These are phyloP conservation scores for Boletus bicolor DNA, from an alignment of 768 basidiomycete genomes.

Conservation along the genomic window DNA sequence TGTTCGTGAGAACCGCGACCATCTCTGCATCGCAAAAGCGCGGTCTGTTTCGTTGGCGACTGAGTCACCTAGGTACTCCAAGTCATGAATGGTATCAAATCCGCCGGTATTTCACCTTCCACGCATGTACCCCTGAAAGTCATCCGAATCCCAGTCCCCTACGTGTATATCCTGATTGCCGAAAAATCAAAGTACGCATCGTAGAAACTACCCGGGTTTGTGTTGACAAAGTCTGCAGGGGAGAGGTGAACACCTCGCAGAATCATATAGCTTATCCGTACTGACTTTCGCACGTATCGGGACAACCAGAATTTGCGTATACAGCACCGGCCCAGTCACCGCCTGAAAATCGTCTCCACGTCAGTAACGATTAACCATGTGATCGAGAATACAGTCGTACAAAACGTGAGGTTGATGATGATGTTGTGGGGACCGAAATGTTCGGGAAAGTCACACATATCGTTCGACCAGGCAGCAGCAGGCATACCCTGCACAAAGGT, in stretches of 20 bases:
- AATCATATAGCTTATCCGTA: slow-evolving; percentile 8
- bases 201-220: slow-evolving; percentile 59
- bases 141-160: slow-evolving; percentile 3
- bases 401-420: slow-evolving; percentile 53
- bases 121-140: neutral
- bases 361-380: neutral
- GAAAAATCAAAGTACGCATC: slow-evolving; percentile 73
- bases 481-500: slow-evolving; percentile 28
- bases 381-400: slow-evolving; percentile 35
- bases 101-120: slow-evolving; percentile 1
- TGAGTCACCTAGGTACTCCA: neutral
- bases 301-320: slow-evolving; percentile 49
- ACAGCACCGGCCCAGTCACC: slow-evolving; percentile 56
- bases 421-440: slow-evolving; percentile 36
- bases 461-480: slow-evolving; percentile 33
- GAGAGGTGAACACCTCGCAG: neutral
- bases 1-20: neutral
- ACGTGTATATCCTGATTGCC: slow-evolving; percentile 52
- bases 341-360: slow-evolving; percentile 34
- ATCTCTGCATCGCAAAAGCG: neutral
- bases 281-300: slow-evolving; percentile 51
- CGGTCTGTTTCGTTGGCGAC: neutral
- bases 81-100: slow-evolving; percentile 8
- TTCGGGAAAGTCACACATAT: slow-evolving; percentile 35
- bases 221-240: slow-evolving; percentile 35